Base-by-base conservation (phyloP, 2,329 filamentous ascomycete genomes). In the Fusarium irregulare region DNA sequence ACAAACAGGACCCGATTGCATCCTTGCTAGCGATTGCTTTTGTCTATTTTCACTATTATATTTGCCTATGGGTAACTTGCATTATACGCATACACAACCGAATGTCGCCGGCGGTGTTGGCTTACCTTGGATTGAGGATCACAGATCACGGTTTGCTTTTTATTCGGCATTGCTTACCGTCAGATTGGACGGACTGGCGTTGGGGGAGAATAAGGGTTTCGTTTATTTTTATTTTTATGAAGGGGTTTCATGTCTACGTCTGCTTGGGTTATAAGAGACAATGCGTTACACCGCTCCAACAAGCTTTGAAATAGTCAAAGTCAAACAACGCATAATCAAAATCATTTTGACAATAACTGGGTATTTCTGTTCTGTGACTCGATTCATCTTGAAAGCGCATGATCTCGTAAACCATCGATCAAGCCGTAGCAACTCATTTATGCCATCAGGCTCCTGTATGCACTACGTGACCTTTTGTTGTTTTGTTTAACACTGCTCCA, bases 101-200 rank as follows among this genome's bases (percentile, higher is more conserved):
- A 42, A 48, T 32, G 56, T 48, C 54, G 47, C 28, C 21, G 48
- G 40, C 51, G 49, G 41, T 30, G 56, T 30, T 55, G 56, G 32
- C 46, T 42, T 61, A 32, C 56, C 63, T 61, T 68, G 71, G 65
- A 70, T 70, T n/a, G 56, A 55, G 56, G 45, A 58, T 62, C 32
- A 28, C 53, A 53, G 46, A 37, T 21, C 32, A 44, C 18, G 49
- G 55, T 50, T 53, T 65, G 50, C 55, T 70, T 63, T 50, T 44
- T 48, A 54, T 57, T 58, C 40, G 51, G 60, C 60, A 70, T 73
- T 41, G 57, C 51, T 66, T 60, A 48, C 63, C 49, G 56, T 57
- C 60, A 68, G 54, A 45, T 34, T 47, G 54, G 62, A 58, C 66
- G 68, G 66, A 71, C 40, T 34, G 73, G 73, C 68, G 73, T 75